Evolutionary conservation across 139 green algal genomes (phyloP).

Genomic region (Auxenochlorella protothecoides): DNA sequence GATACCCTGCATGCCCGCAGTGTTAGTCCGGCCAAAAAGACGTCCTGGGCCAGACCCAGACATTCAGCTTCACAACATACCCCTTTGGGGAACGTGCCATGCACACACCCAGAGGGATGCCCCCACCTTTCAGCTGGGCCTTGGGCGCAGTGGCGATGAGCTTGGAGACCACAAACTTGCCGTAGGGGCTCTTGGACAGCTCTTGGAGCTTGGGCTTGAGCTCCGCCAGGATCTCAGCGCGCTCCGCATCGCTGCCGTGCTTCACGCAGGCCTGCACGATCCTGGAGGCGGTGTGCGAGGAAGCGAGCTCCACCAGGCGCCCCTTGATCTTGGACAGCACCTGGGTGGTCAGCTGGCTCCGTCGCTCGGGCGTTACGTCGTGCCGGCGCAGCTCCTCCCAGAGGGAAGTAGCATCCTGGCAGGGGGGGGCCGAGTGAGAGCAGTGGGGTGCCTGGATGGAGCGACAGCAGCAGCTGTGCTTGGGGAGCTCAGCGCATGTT

Average conservation of each 20-base stretch:
- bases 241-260: slow-evolving; percentile 43
- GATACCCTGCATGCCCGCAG: no score
- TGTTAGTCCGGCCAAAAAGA: no score
- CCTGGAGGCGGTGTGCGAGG: slow-evolving; percentile 63
- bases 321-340: slow-evolving; percentile 50
- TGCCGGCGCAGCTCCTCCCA: slow-evolving; percentile 61
- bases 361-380: slow-evolving; percentile 28
- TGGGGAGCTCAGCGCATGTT: neutral
- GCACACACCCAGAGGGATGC: neutral
- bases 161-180: slow-evolving; percentile 70
- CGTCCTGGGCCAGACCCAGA: no score
- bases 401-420: slow-evolving; percentile 32
- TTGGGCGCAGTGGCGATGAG: slow-evolving; percentile 54
- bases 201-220: slow-evolving; percentile 48
- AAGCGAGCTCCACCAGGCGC: slow-evolving; percentile 51
- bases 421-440: no score
- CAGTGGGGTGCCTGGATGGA: no score
- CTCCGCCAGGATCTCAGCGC: slow-evolving; percentile 48
- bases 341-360: slow-evolving; percentile 33
- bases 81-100: neutral
- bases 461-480: neutral
- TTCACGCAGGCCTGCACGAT: slow-evolving; percentile 79
- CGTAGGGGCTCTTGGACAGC: slow-evolving; percentile 73
- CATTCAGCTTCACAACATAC: neutral
- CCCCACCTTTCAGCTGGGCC: slow-evolving; percentile 47